Evolutionary conservation across 805 yeast species (phyloP), one percentile per base, ranked within the genome.

Genomic region (Tanozyma kutaoensis): DNA sequence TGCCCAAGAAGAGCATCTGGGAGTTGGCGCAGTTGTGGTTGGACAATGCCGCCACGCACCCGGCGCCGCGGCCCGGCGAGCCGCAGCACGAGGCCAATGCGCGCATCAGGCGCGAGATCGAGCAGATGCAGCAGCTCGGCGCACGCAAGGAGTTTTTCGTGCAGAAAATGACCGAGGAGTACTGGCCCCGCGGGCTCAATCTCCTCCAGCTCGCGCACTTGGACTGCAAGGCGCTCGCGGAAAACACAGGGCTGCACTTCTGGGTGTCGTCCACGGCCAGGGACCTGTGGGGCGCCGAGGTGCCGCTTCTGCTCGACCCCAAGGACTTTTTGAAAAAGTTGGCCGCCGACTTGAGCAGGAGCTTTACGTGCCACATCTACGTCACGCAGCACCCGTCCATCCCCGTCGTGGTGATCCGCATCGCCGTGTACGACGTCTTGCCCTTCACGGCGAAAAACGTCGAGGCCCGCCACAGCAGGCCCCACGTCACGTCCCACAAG

Each of bases 201-300:
- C 49, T 75, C 1, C 54, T 72, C 12, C 93, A 80, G 42, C 42
- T 73, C 22, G 75, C 91, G 0, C 84, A 77, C 33, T 50, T 78
- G 4, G 91, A 80, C 37, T 68, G 76, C 28, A 79, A 75, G 37
- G 41, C 66, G 24, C 53, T 78, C 24, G 66, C 78, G 3, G 78
- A 75, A 38, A 62, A 66, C 31, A 74, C 85, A 0, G 49, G 48
- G 21, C 29, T 54, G 3, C 61, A 49, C 37, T 43, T 43, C 19
- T 69, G 76, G 76, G 46, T 55, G 2, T 58, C 60, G 27, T 66
- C 73, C 4, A 56, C 63, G 2, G 69, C 64, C 0, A 50, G 46
- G 26, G 55, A 66, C 28, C 37, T 55, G 2, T 28, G 35, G 26
- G 52, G 42, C 8, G 32, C 39, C 11, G 55, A 53, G 16, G 43